phyloP scores from a whole-genome alignment of 768 basidiomycete genomes.

The Lenzites betulinus region DNA sequence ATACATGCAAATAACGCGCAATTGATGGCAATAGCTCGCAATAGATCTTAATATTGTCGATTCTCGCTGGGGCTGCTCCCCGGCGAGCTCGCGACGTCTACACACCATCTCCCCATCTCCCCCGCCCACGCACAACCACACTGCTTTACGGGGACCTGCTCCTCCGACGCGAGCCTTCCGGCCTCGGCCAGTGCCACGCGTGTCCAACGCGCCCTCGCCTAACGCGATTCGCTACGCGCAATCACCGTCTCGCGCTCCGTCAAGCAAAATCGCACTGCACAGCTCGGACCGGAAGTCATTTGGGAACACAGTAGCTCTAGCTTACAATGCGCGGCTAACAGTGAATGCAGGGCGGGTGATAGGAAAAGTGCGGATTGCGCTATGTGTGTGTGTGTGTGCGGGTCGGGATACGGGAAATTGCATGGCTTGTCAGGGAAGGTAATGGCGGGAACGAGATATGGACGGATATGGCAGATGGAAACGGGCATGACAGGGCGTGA shows the following conservation, averaged over 20 bases:
- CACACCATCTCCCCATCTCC: constrained; percentile 8
- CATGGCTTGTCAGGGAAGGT: constrained; percentile 24
- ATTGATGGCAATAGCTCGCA: too few species aligned
- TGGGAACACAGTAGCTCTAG: constrained; percentile 32
- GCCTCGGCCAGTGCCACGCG: neutral
- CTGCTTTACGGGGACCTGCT: constrained; percentile 1
- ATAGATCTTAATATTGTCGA: too few species aligned
- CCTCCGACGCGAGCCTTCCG: neutral
- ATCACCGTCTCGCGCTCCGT: neutral
- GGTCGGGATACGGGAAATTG: constrained; percentile 21
- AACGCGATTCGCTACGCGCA: neutral
- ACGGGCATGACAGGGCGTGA: constrained; percentile 24
- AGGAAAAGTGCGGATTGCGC: constrained; percentile 17
- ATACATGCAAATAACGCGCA: too few species aligned
- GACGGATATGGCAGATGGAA: constrained; percentile 13
- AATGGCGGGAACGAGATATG: constrained; percentile 21
- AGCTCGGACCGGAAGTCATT: constrained; percentile 16
- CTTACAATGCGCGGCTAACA: constrained; percentile 30
- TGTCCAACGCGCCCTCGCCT: constrained; percentile 1
- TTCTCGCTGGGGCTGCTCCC: too few species aligned
- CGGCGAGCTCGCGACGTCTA: neutral
- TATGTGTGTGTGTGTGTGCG: constrained; percentile 2
- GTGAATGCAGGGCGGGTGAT: constrained; percentile 17
- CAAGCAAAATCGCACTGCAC: neutral
- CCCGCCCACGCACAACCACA: neutral